Percentiles rank a stretch among this genome's conserved stretches.
Conservation (phyloP, 2,329 filamentous ascomycete genomes). For the Neonectria coccinea region DNA sequence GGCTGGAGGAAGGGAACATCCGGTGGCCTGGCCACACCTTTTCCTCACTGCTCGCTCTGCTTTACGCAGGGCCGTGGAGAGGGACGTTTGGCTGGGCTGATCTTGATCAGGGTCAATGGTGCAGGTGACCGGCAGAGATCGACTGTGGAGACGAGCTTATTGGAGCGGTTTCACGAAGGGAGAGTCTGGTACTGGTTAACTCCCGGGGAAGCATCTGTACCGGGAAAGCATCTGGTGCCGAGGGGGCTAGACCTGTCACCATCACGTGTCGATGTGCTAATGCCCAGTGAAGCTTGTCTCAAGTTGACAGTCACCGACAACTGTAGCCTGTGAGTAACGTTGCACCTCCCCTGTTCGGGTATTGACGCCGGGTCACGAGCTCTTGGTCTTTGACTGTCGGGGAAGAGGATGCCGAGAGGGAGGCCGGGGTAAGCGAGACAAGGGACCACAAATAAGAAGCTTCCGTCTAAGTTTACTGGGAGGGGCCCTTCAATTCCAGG, state of each 20-base stretch:
- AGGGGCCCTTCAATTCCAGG: slow-evolving; percentile 3
- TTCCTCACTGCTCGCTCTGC: slow-evolving; percentile 66
- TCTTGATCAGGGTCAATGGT: neutral
- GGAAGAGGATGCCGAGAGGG: slow-evolving; percentile 15
- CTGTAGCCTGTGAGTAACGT: slow-evolving; percentile 10
- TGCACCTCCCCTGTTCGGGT: slow-evolving; percentile 4
- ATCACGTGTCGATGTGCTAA: slow-evolving; percentile 1
- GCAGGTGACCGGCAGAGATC: neutral
- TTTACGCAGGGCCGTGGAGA: slow-evolving; percentile 63
- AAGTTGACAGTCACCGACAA: neutral
- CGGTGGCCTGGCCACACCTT: slow-evolving; percentile 48
- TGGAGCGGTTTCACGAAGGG: neutral
- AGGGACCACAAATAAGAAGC: slow-evolving; percentile 16
- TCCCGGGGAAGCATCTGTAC: neutral
- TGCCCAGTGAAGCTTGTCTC: neutral
- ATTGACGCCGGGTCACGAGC: slow-evolving; percentile 12
- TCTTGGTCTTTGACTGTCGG: neutral
- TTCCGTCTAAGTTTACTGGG: slow-evolving; percentile 25
- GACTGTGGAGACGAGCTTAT: neutral
- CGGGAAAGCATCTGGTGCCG: neutral
- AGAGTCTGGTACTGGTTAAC: neutral
- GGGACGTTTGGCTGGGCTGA: slow-evolving; percentile 42
- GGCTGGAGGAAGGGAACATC: slow-evolving; percentile 35
- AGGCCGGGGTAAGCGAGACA: neutral
- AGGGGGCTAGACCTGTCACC: neutral